These are phyloP conservation scores for Penicillium mononematosum DNA, from an alignment of 495 filamentous ascomycete species.

Conservation along the genomic window DNA sequence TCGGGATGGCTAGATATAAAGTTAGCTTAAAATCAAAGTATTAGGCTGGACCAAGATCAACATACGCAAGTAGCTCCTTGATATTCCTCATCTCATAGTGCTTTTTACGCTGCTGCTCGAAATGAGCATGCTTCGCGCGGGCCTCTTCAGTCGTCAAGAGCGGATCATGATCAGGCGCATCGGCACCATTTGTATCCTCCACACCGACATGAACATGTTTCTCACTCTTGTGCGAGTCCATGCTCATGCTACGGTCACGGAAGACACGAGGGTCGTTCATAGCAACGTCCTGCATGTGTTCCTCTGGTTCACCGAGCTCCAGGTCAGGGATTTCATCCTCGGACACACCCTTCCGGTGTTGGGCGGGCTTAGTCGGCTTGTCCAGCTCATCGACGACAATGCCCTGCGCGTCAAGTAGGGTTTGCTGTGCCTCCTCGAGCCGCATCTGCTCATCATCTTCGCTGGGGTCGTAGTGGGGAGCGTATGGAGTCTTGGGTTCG, in stretches of 20 bases:
- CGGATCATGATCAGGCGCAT: conserved; percentile 53
- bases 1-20: conserved; percentile 43
- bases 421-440: conserved; percentile 36
- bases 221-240: conserved; percentile 55
- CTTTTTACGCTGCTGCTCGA: conserved; percentile 86
- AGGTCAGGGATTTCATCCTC: conserved; percentile 88
- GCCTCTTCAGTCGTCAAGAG: conserved; percentile 71
- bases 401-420: conserved; percentile 54
- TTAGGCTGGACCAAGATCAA: conserved; percentile 6
- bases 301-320: conserved; percentile 93
- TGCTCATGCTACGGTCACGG: conserved; percentile 48
- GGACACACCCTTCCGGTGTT: conserved; percentile 38
- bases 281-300: conserved; percentile 40
- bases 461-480: conserved; percentile 80
- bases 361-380: conserved; percentile 37
- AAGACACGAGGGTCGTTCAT: conserved; percentile 39
- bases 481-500: conserved; percentile 97
- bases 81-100: conserved; percentile 99
- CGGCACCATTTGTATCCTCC: conserved; percentile 51
- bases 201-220: conserved; percentile 78
- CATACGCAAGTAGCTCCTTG: conserved; percentile 79
- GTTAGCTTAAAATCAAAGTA: conserved; percentile 14
- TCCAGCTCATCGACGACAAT: conserved; percentile 74
- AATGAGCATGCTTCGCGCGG: conserved; percentile 81
- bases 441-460: conserved; percentile 79